Conservation (phyloP, 2,329 filamentous ascomycete genomes). For the Metarhizium rileyi region DNA sequence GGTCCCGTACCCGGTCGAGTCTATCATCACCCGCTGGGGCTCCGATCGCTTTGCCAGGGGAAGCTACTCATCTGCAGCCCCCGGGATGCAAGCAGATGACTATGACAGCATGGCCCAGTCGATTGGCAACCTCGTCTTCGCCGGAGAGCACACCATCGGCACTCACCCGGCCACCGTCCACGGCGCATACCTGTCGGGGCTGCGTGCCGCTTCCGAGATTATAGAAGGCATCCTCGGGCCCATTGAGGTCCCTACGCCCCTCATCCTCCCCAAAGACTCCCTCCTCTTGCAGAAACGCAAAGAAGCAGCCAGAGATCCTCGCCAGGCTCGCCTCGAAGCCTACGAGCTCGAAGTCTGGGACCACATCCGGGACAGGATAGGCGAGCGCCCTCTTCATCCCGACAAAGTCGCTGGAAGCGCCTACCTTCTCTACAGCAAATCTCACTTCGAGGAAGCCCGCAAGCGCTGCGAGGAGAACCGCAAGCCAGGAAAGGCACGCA, state of each 20-base stretch:
- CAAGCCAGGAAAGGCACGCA: conserved; percentile 50
- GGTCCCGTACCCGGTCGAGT: conserved; percentile 73
- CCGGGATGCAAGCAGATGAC: conserved; percentile 72
- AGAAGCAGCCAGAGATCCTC: conserved; percentile 35
- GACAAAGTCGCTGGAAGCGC: conserved; percentile 69
- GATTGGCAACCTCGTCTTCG: conserved; percentile 85
- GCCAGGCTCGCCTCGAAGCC: conserved; percentile 42
- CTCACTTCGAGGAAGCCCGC: conserved; percentile 55
- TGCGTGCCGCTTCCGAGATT: conserved; percentile 82
- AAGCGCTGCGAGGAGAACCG: conserved; percentile 55
- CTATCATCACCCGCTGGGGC: conserved; percentile 86
- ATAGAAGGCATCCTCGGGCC: conserved; percentile 72
- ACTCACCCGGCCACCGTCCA: conserved; percentile 96
- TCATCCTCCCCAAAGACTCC: conserved; percentile 58
- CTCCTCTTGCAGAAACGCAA: conserved; percentile 46
- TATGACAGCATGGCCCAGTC: conserved; percentile 85
- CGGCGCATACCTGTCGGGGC: conserved; percentile 86
- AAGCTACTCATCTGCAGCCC: conserved; percentile 89
- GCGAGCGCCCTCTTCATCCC: conserved; percentile 65
- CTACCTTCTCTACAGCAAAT: conserved; percentile 83
- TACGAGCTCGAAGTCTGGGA: conserved; percentile 46
- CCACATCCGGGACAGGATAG: conserved; percentile 48
- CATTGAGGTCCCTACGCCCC: conserved; percentile 64
- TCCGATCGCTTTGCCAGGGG: conserved; percentile 85
- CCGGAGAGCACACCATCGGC: conserved; percentile 90